Conservation (phyloP, 2,329 filamentous ascomycete genomes). For the Curvularia hawaiiensis region DNA sequence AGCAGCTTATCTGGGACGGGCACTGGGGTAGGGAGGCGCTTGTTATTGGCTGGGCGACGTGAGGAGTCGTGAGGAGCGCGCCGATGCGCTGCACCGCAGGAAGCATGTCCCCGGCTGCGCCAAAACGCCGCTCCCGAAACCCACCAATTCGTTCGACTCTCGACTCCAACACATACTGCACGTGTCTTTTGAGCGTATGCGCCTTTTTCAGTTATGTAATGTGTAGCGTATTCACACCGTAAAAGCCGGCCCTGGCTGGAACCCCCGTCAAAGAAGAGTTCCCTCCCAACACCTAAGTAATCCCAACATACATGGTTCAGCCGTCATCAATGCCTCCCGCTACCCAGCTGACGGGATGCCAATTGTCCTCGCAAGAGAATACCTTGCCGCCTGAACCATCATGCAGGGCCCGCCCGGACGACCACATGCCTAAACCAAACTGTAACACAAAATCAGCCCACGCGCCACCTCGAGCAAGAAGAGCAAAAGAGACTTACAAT, state of each 20-base stretch:
- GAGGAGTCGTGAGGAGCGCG: constrained; percentile 29
- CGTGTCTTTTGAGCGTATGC: background rate
- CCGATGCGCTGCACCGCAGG: constrained; percentile 26
- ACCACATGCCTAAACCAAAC: constrained; percentile 39
- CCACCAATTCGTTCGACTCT: constrained; percentile 6
- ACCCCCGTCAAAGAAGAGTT: background rate
- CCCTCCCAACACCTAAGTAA: background rate
- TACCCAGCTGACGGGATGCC: constrained; percentile 28
- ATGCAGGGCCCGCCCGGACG: constrained; percentile 31
- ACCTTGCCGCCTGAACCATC: constrained; percentile 31
- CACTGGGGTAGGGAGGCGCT: constrained; percentile 25
- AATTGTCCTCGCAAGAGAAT: constrained; percentile 41
- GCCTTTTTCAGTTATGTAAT: background rate
- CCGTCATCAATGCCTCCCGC: constrained; percentile 7
- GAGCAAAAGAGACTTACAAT: constrained; percentile 29
- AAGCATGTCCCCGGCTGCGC: constrained; percentile 16
- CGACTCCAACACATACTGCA: background rate
- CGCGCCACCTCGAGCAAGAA: background rate
- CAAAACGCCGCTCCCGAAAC: constrained; percentile 21
- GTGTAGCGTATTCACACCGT: background rate
- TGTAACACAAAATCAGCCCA: constrained; percentile 10
- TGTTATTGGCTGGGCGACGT: constrained; percentile 40
- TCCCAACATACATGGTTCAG: background rate
- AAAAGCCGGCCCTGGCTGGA: background rate
- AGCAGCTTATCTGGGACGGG: constrained; percentile 31